phyloP scores from a whole-genome alignment of 768 basidiomycete genomes.

The Termitomyces sp. region DNA sequence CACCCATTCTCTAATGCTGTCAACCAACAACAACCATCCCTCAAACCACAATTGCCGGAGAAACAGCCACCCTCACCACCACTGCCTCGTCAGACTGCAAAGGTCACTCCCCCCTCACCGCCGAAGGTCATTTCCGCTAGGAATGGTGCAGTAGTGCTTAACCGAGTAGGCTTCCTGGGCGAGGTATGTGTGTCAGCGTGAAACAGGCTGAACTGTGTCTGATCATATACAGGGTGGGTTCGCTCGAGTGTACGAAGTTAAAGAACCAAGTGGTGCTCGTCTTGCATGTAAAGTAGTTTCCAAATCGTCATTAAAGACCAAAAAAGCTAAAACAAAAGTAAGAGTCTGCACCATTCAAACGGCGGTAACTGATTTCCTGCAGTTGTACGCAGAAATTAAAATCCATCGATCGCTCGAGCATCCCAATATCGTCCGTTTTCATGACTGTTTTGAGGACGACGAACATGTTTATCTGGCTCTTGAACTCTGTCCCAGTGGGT shows the following conservation, averaged over 20 bases:
- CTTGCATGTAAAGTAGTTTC: conserved; percentile 93
- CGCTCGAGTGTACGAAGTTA: conserved; percentile 94
- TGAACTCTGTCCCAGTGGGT: conserved; percentile 87
- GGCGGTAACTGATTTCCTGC: not conserved
- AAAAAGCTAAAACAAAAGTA: conserved; percentile 97
- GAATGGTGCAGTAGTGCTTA: conserved; percentile 49
- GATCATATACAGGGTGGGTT: conserved; percentile 70
- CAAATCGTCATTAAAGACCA: conserved; percentile 87
- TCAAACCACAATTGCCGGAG: conserved; percentile 25
- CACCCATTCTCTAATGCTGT: conserved; percentile 27
- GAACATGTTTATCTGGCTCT: conserved; percentile 97
- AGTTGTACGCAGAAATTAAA: conserved; percentile 99
- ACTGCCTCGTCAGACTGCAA: conserved; percentile 76
- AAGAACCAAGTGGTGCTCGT: conserved; percentile 56
- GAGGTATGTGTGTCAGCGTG: conserved; percentile 56
- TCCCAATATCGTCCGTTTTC: conserved; percentile 88
- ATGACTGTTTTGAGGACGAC: conserved; percentile 93
- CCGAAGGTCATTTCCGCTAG: conserved; percentile 72
- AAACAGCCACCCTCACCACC: conserved; percentile 52
- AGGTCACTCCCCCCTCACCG: conserved; percentile 76
- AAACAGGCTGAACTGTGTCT: not conserved
- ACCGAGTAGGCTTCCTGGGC: conserved; percentile 79
- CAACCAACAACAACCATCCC: conserved; percentile 20
- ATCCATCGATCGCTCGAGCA: conserved; percentile 89
- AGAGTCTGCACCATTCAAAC: not conserved